phyloP scores from a whole-genome alignment of 139 green algal genomes.

The Chlamydomonas sp. region DNA sequence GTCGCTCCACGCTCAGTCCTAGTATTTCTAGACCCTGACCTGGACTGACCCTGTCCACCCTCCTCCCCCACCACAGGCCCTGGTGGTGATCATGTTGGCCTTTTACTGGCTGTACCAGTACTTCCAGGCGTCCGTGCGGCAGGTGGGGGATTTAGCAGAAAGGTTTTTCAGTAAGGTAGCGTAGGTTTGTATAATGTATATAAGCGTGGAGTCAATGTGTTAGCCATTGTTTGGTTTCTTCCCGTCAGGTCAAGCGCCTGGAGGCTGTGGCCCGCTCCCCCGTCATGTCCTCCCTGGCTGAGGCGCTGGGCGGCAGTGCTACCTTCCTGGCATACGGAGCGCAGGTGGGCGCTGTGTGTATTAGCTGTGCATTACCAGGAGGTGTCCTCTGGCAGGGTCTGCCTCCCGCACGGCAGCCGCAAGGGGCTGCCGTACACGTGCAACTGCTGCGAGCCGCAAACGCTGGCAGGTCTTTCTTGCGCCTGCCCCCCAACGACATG shows the following conservation, averaged over 20 bases:
- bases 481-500: too few relatives aligned
- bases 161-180: too few relatives aligned
- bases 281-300: conserved; percentile 78
- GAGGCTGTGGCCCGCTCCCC: conserved; percentile 83
- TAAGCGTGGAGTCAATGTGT: too few relatives aligned
- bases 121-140: conserved; percentile 68
- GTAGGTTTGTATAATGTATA: too few relatives aligned
- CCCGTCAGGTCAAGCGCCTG: conserved; percentile 81
- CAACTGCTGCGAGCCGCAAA: too few relatives aligned
- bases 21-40: too few relatives aligned
- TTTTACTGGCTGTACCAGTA: conserved; percentile 77
- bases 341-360: not conserved
- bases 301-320: conserved; percentile 76
- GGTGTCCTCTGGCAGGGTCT: too few relatives aligned
- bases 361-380: too few relatives aligned
- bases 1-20: not conserved
- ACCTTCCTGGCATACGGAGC: conserved; percentile 73
- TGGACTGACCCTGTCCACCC: not conserved
- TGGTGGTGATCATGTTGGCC: conserved; percentile 72
- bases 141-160: not conserved
- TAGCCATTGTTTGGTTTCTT: conserved; percentile 1
- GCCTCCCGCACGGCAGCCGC: too few relatives aligned
- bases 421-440: too few relatives aligned
- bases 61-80: conserved; percentile 12
- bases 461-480: too few relatives aligned